Conservation (phyloP, 2,329 filamentous ascomycete genomes). For the Ascochyta lentis region DNA sequence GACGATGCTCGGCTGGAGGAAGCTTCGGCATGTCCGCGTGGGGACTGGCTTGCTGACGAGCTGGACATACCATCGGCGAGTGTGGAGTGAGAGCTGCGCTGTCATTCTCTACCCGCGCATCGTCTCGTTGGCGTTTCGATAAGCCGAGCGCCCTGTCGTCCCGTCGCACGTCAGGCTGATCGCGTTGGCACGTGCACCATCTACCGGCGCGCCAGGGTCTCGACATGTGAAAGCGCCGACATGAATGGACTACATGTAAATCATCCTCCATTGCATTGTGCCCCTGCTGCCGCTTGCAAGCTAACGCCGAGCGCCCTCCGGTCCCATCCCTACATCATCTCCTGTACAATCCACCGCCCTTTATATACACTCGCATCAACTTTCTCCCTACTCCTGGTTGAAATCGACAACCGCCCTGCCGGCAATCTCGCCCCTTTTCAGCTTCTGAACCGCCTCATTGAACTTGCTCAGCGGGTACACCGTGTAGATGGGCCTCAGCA, state of each 20-base stretch:
- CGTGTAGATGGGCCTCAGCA: constrained; percentile 59
- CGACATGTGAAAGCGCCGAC: constrained; percentile 7
- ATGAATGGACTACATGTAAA: neutral
- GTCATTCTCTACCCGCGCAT: constrained; percentile 33
- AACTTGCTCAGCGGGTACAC: constrained; percentile 56
- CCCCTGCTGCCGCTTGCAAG: neutral
- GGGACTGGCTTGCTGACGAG: constrained; percentile 45
- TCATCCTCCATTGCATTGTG: neutral
- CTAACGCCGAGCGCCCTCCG: neutral
- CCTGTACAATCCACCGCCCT: constrained; percentile 1
- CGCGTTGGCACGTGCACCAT: constrained; percentile 19
- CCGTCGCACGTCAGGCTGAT: constrained; percentile 26
- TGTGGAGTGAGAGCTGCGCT: constrained; percentile 25
- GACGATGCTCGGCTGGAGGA: constrained; percentile 48
- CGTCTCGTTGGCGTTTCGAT: constrained; percentile 22
- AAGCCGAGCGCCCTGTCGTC: constrained; percentile 9
- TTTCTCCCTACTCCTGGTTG: constrained; percentile 45
- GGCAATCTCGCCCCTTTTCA: constrained; percentile 58
- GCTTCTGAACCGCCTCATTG: constrained; percentile 59
- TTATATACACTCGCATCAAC: too few relatives aligned
- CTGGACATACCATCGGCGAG: constrained; percentile 49
- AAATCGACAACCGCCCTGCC: constrained; percentile 63
- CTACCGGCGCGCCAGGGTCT: constrained; percentile 5
- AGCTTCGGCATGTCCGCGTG: constrained; percentile 50
- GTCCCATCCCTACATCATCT: neutral